Percentiles rank a stretch among this genome's conserved stretches.
Conservation (phyloP, 176 grass and related monocot species). For the Musa itinerans region DNA sequence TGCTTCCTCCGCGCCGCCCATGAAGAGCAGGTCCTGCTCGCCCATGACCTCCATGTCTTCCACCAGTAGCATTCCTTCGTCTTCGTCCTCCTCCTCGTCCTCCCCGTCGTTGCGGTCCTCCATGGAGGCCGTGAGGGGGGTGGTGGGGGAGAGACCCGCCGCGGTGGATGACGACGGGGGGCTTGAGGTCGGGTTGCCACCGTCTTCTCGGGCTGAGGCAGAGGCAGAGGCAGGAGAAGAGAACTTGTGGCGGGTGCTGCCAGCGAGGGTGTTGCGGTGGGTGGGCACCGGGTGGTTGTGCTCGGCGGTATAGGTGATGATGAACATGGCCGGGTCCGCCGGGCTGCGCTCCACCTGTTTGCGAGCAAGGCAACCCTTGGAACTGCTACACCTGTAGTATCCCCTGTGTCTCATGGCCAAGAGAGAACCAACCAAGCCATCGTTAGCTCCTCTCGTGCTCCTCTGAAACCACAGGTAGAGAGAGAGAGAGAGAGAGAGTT, state of each 20-base stretch:
- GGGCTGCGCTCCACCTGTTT: constrained; percentile 13
- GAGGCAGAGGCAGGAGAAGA: not conserved
- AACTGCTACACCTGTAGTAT: constrained; percentile 20
- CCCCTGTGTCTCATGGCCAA: not conserved
- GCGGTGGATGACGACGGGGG: not conserved
- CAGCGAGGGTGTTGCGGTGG: constrained; percentile 15
- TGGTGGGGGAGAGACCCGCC: constrained; percentile 4
- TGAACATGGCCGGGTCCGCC: constrained; percentile 2
- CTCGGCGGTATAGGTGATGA: constrained; percentile 15
- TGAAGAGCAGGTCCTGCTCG: constrained; percentile 5
- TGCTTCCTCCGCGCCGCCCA: not conserved
- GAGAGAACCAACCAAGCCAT: no score
- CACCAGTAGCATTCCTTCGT: not conserved
- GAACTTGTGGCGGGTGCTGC: constrained; percentile 13
- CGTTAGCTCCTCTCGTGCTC: not conserved
- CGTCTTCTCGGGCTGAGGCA: not conserved
- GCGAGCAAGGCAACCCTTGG: not conserved
- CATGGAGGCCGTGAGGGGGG: not conserved
- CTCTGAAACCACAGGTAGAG: not conserved
- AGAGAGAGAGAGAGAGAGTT: not conserved
- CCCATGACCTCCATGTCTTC: constrained; percentile 11
- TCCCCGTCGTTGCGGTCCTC: not conserved
- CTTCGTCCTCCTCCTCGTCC: not conserved
- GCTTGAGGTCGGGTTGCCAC: not conserved
- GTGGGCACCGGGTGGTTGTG: constrained; percentile 17